Evolutionary conservation across 1,284 basidiomycete genomes (phyloP).

Genomic region (Phylloboletellus chloephorus): DNA sequence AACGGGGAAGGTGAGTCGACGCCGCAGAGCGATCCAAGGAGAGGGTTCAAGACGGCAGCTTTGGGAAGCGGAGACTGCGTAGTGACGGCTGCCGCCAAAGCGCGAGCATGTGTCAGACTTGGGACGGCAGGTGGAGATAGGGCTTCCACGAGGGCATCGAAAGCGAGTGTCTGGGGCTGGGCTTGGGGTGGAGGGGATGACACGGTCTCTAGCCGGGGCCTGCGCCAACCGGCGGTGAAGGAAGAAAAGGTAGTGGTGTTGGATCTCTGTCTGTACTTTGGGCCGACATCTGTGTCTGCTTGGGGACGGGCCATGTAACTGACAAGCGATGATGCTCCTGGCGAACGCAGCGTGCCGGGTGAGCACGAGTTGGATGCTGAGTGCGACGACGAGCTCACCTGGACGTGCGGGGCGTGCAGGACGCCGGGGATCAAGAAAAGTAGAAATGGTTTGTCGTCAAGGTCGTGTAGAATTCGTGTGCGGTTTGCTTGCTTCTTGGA

Average conservation of each 20-base stretch:
- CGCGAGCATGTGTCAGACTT: slow-evolving; percentile 47
- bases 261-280: slow-evolving; percentile 37
- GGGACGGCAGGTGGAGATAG: slow-evolving; percentile 55
- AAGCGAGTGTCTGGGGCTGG: slow-evolving; percentile 29
- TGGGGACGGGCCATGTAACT: slow-evolving; percentile 33
- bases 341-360: slow-evolving; percentile 1
- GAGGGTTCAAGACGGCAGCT: slow-evolving; percentile 44
- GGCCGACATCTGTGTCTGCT: slow-evolving; percentile 33
- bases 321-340: slow-evolving; percentile 10
- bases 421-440: slow-evolving; percentile 8
- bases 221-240: slow-evolving; percentile 39
- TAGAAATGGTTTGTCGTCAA: slow-evolving; percentile 9
- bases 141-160: slow-evolving; percentile 46
- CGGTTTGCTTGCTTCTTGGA: not conserved
- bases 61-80: slow-evolving; percentile 48
- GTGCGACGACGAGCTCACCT: slow-evolving; percentile 15
- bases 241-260: slow-evolving; percentile 41
- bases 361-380: slow-evolving; percentile 4
- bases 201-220: slow-evolving; percentile 34
- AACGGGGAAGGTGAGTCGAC: slow-evolving; percentile 47
- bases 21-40: slow-evolving; percentile 54
- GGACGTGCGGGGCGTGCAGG: slow-evolving; percentile 7
- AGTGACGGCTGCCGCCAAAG: slow-evolving; percentile 35
- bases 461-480: slow-evolving; percentile 19
- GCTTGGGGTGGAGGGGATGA: slow-evolving; percentile 22